These are phyloP conservation scores for Aspergillus ostianus DNA, from an alignment of 495 filamentous ascomycete genomes.

Conservation along the genomic window DNA sequence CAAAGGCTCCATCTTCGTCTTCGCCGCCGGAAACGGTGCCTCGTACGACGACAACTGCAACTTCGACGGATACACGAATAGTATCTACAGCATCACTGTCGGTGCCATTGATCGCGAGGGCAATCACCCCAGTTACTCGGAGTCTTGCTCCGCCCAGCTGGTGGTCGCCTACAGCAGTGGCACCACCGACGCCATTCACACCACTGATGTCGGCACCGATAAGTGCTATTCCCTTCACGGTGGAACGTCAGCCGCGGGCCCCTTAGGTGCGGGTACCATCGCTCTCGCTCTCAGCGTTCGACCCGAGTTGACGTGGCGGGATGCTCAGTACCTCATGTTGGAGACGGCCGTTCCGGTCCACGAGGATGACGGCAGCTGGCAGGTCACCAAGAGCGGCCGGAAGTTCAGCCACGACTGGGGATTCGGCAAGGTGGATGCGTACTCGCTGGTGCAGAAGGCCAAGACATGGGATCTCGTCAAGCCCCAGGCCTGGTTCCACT, in stretches of 20 bases:
- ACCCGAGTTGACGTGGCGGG: constrained; percentile 88
- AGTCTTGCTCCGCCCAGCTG: constrained; percentile 91
- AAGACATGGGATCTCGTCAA: constrained; percentile 86
- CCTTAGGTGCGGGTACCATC: constrained; percentile 85
- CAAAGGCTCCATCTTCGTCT: constrained; percentile 91
- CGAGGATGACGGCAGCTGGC: constrained; percentile 74
- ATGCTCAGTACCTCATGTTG: constrained; percentile 88
- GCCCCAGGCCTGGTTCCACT: constrained; percentile 94
- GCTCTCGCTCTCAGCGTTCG: constrained; percentile 87
- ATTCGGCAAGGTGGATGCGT: constrained; percentile 91
- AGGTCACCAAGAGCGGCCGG: constrained; percentile 72
- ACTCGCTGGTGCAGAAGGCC: constrained; percentile 79
- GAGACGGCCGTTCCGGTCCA: constrained; percentile 81
- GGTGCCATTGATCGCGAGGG: constrained; percentile 89
- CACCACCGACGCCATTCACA: constrained; percentile 83
- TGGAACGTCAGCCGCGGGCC: constrained; percentile 95
- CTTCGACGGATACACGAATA: constrained; percentile 98
- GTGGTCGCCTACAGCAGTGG: constrained; percentile 97
- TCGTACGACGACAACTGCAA: constrained; percentile 92
- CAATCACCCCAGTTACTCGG: constrained; percentile 86
- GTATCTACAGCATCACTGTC: constrained; percentile 96
- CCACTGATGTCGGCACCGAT: constrained; percentile 87
- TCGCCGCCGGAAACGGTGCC: constrained; percentile 94
- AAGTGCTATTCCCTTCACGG: constrained; percentile 76
- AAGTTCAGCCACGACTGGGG: constrained; percentile 92